Evolutionary conservation across 2,329 filamentous ascomycete genomes (phyloP).

Genomic region (Xylariales sp.): DNA sequence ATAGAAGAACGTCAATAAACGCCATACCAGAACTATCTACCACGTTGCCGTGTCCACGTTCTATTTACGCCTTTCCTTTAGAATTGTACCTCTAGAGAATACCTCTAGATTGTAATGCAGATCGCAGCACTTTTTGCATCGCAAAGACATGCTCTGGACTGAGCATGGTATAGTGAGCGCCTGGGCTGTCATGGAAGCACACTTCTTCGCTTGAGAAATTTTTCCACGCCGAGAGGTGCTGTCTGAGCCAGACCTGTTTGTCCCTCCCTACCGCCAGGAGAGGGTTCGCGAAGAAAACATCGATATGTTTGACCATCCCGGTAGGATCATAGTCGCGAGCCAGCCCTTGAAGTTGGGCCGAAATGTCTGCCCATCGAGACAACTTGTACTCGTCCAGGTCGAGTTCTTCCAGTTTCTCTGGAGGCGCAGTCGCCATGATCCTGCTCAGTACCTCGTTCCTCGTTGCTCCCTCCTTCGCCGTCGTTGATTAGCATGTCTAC

Average conservation of each 20-base stretch:
- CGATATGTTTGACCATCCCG: conserved; percentile 27
- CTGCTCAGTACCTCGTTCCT: conserved; percentile 16
- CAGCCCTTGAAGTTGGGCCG: conserved; percentile 25
- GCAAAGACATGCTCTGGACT: conserved; percentile 23
- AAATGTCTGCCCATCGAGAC: conserved; percentile 26
- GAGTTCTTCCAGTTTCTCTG: conserved; percentile 19
- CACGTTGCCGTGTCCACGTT: no score
- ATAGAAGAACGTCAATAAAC: no score
- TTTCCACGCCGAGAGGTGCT: conserved; percentile 25
- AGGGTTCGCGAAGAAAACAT: conserved; percentile 33
- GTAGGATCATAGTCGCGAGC: conserved; percentile 32
- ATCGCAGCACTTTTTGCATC: conserved; percentile 25
- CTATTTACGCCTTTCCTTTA: no score
- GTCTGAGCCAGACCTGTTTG: conserved; percentile 20
- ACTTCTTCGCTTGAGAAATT: conserved; percentile 20
- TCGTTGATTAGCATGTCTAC: not conserved
- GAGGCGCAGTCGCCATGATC: conserved; percentile 16
- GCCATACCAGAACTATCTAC: no score
- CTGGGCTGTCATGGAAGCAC: conserved; percentile 27
- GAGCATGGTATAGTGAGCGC: conserved; percentile 32
- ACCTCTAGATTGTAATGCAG: conserved; percentile 16
- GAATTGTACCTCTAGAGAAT: no score
- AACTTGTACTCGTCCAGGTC: conserved; percentile 19
- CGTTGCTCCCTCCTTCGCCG: not conserved
- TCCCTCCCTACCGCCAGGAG: conserved; percentile 18